Evolutionary conservation across 129 eudicot species (phyloP).

Genomic region (Heracleum sosnowskyi): DNA sequence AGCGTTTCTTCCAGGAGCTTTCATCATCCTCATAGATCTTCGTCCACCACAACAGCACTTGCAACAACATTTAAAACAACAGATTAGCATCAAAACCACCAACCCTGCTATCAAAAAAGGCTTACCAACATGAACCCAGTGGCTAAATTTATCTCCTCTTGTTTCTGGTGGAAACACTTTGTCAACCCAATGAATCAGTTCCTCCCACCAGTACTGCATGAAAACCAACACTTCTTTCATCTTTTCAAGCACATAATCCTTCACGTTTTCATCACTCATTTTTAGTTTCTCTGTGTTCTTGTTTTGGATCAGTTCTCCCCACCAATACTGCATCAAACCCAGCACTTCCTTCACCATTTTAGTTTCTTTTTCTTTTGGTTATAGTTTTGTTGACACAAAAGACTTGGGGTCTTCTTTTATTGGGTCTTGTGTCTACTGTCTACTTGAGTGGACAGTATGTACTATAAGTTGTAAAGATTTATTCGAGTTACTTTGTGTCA

Average conservation of each 20-base stretch:
- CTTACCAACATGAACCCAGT: conserved; percentile 23
- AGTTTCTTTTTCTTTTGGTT: too few species aligned
- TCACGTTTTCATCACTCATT: conserved; percentile 19
- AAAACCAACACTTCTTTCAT: conserved; percentile 10
- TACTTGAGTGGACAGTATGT: too few species aligned
- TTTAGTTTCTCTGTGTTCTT: not conserved
- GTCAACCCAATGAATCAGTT: conserved; percentile 23
- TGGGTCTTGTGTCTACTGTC: too few species aligned
- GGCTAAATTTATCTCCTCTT: conserved; percentile 29
- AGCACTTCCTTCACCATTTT: not conserved
- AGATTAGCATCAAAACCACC: not conserved
- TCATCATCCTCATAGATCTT: conserved; percentile 27
- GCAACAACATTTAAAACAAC: conserved; percentile 7
- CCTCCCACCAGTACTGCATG: conserved; percentile 12
- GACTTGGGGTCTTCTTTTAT: too few species aligned
- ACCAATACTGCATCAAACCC: not conserved
- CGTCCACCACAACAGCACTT: conserved; percentile 7
- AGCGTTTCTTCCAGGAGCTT: conserved; percentile 25
- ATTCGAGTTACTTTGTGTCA: not conserved
- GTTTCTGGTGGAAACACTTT: conserved; percentile 45
- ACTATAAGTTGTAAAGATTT: too few species aligned
- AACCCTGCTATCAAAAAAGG: conserved; percentile 32
- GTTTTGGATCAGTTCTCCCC: not conserved
- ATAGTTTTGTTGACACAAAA: too few species aligned
- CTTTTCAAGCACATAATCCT: conserved; percentile 35